Evolutionary conservation across 2,329 filamentous ascomycete species (phyloP).

Genomic region (Colletotrichum chrysophilum): DNA sequence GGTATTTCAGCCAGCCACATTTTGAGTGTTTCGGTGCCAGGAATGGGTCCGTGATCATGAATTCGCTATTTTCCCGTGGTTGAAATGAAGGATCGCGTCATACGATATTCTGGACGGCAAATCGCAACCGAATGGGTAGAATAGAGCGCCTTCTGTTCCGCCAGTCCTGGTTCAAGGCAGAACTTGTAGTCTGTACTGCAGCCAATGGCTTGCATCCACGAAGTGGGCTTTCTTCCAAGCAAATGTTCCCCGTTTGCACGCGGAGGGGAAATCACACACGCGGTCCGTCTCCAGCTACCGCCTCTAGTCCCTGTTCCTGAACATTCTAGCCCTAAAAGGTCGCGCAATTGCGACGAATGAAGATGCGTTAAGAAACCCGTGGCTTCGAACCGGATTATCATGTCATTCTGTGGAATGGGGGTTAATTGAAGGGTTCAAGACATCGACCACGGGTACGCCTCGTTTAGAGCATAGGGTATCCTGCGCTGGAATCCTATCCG

Average conservation of each 20-base stretch:
- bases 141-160: neutral
- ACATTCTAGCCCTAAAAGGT: neutral
- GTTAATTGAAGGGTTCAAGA: neutral
- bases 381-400: neutral
- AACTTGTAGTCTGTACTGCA: neutral
- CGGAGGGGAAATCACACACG: neutral
- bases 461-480: neutral
- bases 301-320: neutral
- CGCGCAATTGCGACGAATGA: neutral
- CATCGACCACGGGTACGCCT: neutral
- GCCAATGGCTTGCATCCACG: neutral
- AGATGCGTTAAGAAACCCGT: neutral
- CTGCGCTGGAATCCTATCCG: neutral
- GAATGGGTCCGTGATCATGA: neutral
- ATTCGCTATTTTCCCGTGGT: neutral
- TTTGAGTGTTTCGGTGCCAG: neutral
- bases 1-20: neutral
- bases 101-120: neutral
- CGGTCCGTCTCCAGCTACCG: neutral
- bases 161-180: neutral
- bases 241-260: neutral
- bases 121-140: neutral
- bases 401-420: neutral
- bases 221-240: neutral
- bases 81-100: neutral